Conservation (phyloP, 2,329 filamentous ascomycete genomes). For the Escovopsis sp. region DNA sequence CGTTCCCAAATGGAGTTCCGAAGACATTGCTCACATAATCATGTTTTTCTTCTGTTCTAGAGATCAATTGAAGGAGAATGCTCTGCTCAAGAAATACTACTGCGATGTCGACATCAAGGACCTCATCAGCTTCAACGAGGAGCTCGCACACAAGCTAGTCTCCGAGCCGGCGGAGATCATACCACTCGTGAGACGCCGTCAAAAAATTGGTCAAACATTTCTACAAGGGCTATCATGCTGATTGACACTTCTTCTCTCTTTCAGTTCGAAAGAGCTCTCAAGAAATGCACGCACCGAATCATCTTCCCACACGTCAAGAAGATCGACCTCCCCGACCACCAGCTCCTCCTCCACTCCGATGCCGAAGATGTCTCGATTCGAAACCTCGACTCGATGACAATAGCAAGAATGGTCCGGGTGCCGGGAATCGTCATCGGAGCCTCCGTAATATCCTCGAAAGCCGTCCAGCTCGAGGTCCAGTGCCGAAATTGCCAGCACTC, state of each 20-base stretch:
- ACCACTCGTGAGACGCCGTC: constrained; percentile 50
- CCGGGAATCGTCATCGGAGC: constrained; percentile 96
- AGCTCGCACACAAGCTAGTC: constrained; percentile 76
- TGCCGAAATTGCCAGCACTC: constrained; percentile 73
- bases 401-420: constrained; percentile 88
- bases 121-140: constrained; percentile 90
- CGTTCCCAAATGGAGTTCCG: not conserved
- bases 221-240: not conserved
- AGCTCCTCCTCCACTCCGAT: constrained; percentile 85
- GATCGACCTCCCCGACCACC: constrained; percentile 69
- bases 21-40: not conserved
- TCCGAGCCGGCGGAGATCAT: constrained; percentile 88
- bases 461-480: constrained; percentile 70
- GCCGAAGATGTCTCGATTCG: constrained; percentile 86
- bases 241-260: not conserved
- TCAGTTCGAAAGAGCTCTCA: constrained; percentile 81
- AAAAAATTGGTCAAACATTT: not conserved
- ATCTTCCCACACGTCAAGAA: constrained; percentile 63
- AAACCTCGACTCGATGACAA: constrained; percentile 81
- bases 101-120: constrained; percentile 95
- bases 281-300: constrained; percentile 83
- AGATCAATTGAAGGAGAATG: constrained; percentile 91
- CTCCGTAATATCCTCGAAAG: constrained; percentile 92
- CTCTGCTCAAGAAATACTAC: constrained; percentile 82
- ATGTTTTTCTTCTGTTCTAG: constrained; percentile 28